Percentiles rank a stretch among this genome's conserved stretches.
phyloP scores from a whole-genome alignment of 495 filamentous ascomycete species.

The Cladorrhinum samala region DNA sequence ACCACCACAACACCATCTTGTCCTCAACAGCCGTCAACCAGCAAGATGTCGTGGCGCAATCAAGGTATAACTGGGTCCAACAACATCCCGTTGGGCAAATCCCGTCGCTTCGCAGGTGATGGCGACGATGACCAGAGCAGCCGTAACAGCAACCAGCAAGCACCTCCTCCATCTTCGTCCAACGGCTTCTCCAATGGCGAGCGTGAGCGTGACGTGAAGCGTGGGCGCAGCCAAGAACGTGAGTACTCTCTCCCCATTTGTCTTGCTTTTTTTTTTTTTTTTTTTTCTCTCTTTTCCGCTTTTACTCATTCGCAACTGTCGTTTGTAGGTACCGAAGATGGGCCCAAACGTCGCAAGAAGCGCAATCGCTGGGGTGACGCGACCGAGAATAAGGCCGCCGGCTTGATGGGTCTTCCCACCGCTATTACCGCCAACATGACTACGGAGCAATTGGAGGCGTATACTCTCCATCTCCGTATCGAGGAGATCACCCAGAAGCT shows the following conservation, averaged over 20 bases:
- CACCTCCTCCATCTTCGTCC: conserved; percentile 1
- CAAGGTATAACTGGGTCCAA: conserved; percentile 98
- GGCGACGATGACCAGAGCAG: conserved; percentile 43
- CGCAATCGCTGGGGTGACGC: conserved; percentile 96
- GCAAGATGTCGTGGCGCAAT: conserved; percentile 80
- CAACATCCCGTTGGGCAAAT: conserved; percentile 87
- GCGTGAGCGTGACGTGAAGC: conserved; percentile 59
- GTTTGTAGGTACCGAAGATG: conserved; percentile 52
- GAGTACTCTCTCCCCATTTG: not conserved
- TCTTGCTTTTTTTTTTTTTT: not conserved
- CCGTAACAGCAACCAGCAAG: not conserved
- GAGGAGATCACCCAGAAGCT: conserved; percentile 99
- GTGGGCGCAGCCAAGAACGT: conserved; percentile 48
- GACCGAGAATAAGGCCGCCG: conserved; percentile 94
- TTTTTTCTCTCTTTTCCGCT: no score
- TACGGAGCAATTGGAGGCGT: conserved; percentile 93
- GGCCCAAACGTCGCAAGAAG: conserved; percentile 83
- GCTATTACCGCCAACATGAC: conserved; percentile 97
- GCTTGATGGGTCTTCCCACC: conserved; percentile 94
- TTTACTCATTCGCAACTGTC: not conserved
- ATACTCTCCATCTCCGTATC: conserved; percentile 88
- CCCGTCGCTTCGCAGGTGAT: conserved; percentile 76
- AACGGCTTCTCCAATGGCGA: conserved; percentile 15
- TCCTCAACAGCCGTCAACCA: no score
- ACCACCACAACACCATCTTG: not conserved